Conservation (phyloP, 2,329 filamentous ascomycete genomes). For the Apiospora sp. region DNA sequence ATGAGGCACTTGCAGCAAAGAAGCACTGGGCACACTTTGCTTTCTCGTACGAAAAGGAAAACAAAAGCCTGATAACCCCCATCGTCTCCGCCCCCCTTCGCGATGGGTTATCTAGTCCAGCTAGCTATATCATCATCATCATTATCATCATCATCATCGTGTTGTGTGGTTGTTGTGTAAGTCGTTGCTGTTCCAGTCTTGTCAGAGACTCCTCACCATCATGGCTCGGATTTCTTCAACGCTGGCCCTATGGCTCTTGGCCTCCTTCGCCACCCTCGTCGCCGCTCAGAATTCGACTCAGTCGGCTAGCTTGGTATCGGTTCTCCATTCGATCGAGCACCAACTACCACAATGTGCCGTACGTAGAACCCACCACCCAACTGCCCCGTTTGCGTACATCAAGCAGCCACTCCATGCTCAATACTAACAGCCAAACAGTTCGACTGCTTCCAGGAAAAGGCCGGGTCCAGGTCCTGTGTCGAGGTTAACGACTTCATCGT, state of each 20-base stretch:
- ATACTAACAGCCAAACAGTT: constrained; percentile 23
- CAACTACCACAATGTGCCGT: constrained; percentile 12
- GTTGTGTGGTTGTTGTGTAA: constrained; percentile 5
- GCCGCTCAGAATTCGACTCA: not conserved
- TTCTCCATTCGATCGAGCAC: not conserved
- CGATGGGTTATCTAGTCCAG: constrained; percentile 4
- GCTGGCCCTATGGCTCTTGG: constrained; percentile 14
- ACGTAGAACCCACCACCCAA: not conserved
- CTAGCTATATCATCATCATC: not conserved
- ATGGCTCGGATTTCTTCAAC: constrained; percentile 12
- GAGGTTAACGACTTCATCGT: constrained; percentile 26
- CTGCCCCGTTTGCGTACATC: not conserved
- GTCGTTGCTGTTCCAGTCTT: constrained; percentile 4
- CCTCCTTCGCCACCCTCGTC: constrained; percentile 16
- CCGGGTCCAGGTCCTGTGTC: constrained; percentile 17
- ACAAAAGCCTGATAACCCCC: constrained; percentile 11
- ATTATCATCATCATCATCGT: not conserved
- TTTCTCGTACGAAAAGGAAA: constrained; percentile 10
- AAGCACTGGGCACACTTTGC: constrained; percentile 12
- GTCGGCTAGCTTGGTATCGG: constrained; percentile 1
- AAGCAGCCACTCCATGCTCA: not conserved
- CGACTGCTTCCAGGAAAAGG: constrained; percentile 24
- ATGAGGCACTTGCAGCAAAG: not conserved
- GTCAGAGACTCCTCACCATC: not conserved
- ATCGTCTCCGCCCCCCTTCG: not conserved